Base-by-base conservation (phyloP, 805 yeast genomes). In the Cyberlindnera suaveolens region DNA sequence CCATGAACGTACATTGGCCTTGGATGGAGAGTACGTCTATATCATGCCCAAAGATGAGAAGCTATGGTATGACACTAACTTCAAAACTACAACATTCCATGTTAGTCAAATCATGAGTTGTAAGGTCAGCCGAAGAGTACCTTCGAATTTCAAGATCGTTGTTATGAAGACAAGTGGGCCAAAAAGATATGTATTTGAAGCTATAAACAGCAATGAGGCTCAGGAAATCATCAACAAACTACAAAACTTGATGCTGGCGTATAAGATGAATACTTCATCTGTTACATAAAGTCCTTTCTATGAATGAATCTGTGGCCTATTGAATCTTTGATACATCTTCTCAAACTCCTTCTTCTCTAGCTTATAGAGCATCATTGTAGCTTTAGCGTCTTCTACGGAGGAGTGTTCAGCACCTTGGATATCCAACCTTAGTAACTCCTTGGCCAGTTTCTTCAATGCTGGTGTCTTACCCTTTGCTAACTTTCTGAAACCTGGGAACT, bases 1-100 rank as follows among this genome's bases (percentile, higher is more conserved):
- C 42, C 86, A 86, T 47, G 95, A 89, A 53, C 78, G 93, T 53
- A 77, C 89, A 1, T 68, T 91, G 29, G 89, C 93, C 1, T 77
- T 91, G 32, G 98, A 91, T 62, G 98, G 97, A n/a, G 96, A 88
- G 54, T 89, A 88, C 56, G 78, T 91, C 13, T 91, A 90, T 55
- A 76, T 91, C 39, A 78, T 87, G 54, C 96, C 97, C 0, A 82
- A 89, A 7, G 88, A 85, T 53, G 91, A 86, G 46, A 72, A 78
- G 45, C 77, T 75, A 51, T 77, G 87, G 75, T 78, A 84, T 54
- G 93, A 84, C 42, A 62, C 72, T 60, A 55, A 47, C 30, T 76
- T 84, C 52, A 90, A 90, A 58, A 90, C 96, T 0, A 79, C 89
- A 14, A 83, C 95, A 0, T 87, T 91, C 61, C 95, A 89, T 56